Conservation (phyloP, 2,329 filamentous ascomycete species). For the Phoma sp. region DNA sequence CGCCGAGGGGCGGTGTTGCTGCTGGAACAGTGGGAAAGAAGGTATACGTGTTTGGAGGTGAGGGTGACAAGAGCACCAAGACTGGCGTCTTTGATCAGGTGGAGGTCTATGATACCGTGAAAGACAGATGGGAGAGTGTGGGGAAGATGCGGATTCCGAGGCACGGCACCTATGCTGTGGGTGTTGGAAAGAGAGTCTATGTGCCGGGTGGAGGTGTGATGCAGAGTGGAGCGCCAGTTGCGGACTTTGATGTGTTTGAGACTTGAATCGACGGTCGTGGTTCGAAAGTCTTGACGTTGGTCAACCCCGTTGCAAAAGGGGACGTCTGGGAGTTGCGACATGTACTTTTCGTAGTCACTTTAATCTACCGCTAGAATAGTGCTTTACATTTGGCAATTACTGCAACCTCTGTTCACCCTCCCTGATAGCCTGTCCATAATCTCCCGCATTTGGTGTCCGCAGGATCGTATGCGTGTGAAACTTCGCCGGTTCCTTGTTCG, state of each 20-base stretch:
- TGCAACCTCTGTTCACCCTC: slow-evolving; percentile 24
- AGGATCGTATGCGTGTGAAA: slow-evolving; percentile 81
- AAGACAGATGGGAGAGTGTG: slow-evolving; percentile 24
- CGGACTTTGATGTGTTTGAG: slow-evolving; percentile 28
- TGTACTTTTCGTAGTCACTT: too few relatives aligned
- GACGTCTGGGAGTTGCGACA: too few relatives aligned
- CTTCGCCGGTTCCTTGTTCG: slow-evolving; percentile 74
- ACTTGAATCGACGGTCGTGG: not conserved
- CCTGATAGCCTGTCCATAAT: slow-evolving; percentile 70
- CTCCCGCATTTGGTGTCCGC: slow-evolving; percentile 74
- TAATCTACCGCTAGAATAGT: not conserved
- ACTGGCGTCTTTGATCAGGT: slow-evolving; percentile 2
- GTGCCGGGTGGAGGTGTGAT: slow-evolving; percentile 32
- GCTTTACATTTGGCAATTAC: not conserved
- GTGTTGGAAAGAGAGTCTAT: slow-evolving; percentile 28
- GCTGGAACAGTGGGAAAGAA: slow-evolving; percentile 25
- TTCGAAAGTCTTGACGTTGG: too few relatives aligned
- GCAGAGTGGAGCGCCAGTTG: slow-evolving; percentile 22
- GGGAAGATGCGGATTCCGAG: slow-evolving; percentile 30
- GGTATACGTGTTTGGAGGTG: slow-evolving; percentile 37
- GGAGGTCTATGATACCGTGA: slow-evolving; percentile 7
- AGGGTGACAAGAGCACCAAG: not conserved
- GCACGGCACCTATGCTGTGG: slow-evolving; percentile 36
- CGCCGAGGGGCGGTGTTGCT: slow-evolving; percentile 30
- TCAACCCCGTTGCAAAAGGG: too few relatives aligned